Evolutionary conservation across 768 basidiomycete species (phyloP), one percentile per base, ranked within the genome.

Genomic region (Neoboletus brunneissimus): DNA sequence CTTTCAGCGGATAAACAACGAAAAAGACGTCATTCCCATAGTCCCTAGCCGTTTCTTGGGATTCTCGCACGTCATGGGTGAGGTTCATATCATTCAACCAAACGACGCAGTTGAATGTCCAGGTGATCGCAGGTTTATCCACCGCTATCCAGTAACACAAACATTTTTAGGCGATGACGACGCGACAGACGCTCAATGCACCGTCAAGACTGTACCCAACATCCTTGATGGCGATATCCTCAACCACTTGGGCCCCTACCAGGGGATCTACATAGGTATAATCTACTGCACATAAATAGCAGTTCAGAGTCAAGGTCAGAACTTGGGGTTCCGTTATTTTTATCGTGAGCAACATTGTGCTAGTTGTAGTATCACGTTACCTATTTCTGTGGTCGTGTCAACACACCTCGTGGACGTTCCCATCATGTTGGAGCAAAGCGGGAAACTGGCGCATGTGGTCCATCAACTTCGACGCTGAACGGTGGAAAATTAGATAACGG

Each of bases 241-340:
- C 7, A 64, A 88, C 63, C 87, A 89, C 68, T 65, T 82, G 47
- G 86, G 86, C 58, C 76, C 79, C 10, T 81, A 79, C 58, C 68
- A 84, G 54, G 84, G 83, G 22, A 79, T 85, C 49, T 73, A 63
- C 53, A 79, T 86, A 40, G 85, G 85, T 42, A 81, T 81, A 5
- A 70, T 77, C 27, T 79, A 46, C 37, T 72, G 63, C 64, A 72
- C 69, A n/a, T 70, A 54, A 67, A 52, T 46, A 42, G 41, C 25
- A 54, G 35, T 32, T 37, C 13, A 29, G 45, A 37, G 11, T 12
- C 25, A n/a, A 48, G 18, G 40, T 37, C 35, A 34, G 37, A 44
- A 27, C 44, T 46, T 31, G 47, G 5, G n/a, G 6, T 49, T 46
- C 40, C 34, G 15, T 56, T 52, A n/a, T 64, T 54, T 47, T 58